Conservation (phyloP, 345 rosid genomes). For the Dipteronia sinensis region DNA sequence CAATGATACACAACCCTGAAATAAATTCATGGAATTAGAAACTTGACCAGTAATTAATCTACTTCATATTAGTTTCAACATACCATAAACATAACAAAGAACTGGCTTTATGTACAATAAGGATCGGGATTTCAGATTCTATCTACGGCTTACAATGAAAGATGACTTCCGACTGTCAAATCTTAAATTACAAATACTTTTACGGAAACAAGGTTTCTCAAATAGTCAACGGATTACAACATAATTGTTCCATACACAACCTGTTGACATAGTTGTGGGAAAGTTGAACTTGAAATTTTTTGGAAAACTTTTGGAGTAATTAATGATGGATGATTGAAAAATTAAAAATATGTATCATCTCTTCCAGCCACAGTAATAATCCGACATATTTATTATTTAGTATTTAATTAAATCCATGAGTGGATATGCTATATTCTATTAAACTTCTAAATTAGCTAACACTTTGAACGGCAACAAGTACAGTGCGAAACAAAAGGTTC, state of each 20-base stretch:
- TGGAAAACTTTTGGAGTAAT: background rate
- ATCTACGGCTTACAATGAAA: background rate
- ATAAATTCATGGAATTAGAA: constrained; percentile 14
- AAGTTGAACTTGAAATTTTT: background rate
- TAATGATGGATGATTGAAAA: background rate
- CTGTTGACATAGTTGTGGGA: background rate
- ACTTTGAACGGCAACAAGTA: constrained; percentile 3
- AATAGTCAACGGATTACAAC: background rate
- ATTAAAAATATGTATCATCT: constrained; percentile 2
- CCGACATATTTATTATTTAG: background rate
- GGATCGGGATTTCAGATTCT: constrained; percentile 4
- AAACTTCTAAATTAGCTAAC: background rate
- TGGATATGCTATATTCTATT: background rate
- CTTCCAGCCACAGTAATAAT: background rate
- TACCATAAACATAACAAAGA: background rate
- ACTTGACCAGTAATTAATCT: background rate
- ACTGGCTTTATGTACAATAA: background rate
- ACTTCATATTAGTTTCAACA: background rate
- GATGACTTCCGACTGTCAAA: background rate
- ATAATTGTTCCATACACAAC: constrained; percentile 8
- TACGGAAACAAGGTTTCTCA: background rate
- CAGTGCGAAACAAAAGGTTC: background rate
- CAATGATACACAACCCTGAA: constrained; percentile 62
- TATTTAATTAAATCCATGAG: background rate
- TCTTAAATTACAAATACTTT: background rate